These are phyloP conservation scores for Tolypocladium sp. DNA, from an alignment of 2,329 filamentous ascomycete genomes.

Conservation along the genomic window DNA sequence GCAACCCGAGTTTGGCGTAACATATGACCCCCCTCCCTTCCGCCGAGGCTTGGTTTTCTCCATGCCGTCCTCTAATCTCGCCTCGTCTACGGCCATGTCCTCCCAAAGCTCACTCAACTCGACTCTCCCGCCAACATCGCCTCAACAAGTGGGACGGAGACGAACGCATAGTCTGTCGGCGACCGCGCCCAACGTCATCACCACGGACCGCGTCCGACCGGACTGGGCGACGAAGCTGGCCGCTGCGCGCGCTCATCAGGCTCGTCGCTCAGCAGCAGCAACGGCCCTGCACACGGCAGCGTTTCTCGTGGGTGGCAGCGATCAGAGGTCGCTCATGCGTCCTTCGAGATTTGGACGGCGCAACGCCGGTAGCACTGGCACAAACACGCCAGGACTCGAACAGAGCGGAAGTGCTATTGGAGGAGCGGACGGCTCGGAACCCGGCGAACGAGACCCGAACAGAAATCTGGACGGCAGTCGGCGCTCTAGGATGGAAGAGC, in stretches of 20 bases:
- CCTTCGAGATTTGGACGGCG: conserved; percentile 49
- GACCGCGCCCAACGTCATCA: conserved; percentile 76
- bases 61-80: conserved; percentile 28
- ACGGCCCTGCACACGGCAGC: conserved; percentile 92
- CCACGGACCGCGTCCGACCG: conserved; percentile 83
- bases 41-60: conserved; percentile 71
- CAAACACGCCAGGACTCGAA: conserved; percentile 17
- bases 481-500: conserved; percentile 62
- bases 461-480: conserved; percentile 16
- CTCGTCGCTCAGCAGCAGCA: conserved; percentile 80
- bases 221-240: conserved; percentile 91
- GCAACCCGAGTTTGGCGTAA: conserved; percentile 92
- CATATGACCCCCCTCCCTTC: conserved; percentile 83
- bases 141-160: conserved; percentile 28
- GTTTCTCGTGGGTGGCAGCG: conserved; percentile 68
- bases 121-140: conserved; percentile 31
- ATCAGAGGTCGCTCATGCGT: conserved; percentile 36
- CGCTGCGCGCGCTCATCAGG: conserved; percentile 73
- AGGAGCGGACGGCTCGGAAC: conserved; percentile 14
- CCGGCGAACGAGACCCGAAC: conserved; percentile 9
- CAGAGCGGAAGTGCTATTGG: conserved; percentile 4
- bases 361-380: conserved; percentile 29
- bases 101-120: conserved; percentile 75
- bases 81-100: conserved; percentile 63
- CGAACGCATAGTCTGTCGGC: conserved; percentile 62